Conservation (phyloP, 2,329 filamentous ascomycete species). For the Xylaria digitata region DNA sequence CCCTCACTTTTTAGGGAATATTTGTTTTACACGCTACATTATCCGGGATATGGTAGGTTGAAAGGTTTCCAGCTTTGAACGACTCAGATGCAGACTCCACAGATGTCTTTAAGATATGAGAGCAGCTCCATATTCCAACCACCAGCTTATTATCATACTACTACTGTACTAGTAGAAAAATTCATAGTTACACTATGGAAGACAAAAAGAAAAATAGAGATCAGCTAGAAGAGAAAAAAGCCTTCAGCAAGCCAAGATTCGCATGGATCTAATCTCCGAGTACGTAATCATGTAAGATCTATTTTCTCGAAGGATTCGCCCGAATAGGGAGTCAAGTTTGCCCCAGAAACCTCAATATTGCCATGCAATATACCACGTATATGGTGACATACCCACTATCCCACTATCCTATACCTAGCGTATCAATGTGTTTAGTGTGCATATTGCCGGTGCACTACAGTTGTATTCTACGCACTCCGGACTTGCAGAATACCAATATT, state of each 20-base stretch:
- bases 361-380: too few relatives aligned
- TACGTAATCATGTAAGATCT: background rate
- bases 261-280: too few relatives aligned
- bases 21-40: background rate
- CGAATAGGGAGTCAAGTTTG: slow-evolving; percentile 17
- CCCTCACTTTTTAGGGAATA: background rate
- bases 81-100: slow-evolving; percentile 8
- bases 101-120: background rate
- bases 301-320: slow-evolving; percentile 15
- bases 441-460: background rate
- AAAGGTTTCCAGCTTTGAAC: background rate
- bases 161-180: too few relatives aligned
- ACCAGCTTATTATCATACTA: slow-evolving; percentile 4
- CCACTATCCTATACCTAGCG: background rate
- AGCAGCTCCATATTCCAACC: background rate
- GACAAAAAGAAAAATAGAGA: too few relatives aligned
- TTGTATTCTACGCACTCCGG: background rate
- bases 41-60: too few relatives aligned
- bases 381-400: background rate
- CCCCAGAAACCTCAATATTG: slow-evolving; percentile 7
- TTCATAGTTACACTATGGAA: too few relatives aligned
- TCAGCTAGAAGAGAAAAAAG: too few relatives aligned
- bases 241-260: too few relatives aligned
- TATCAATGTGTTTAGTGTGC: too few relatives aligned
- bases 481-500: background rate